Evolutionary conservation across 139 green algal species (phyloP).

Genomic region (Zygnema circumcarinatum): DNA sequence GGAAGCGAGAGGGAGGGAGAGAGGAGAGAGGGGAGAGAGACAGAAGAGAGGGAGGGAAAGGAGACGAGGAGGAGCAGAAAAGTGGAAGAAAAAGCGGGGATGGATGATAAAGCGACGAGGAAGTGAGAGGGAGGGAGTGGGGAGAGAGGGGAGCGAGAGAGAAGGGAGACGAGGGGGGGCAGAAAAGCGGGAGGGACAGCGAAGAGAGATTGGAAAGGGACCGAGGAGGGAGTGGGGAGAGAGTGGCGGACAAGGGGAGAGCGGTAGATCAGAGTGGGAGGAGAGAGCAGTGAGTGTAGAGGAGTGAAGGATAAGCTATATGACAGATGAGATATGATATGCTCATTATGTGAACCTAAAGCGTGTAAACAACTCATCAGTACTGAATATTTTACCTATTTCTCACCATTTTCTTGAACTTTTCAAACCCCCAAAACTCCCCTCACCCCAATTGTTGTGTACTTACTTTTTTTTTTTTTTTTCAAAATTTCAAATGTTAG

Average conservation of each 20-base stretch:
- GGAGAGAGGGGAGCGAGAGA: neutral
- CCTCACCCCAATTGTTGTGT: too few species aligned
- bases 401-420: too few species aligned
- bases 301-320: neutral
- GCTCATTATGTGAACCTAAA: neutral
- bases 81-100: too few species aligned
- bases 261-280: too few species aligned
- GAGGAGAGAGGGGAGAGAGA: neutral
- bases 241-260: neutral
- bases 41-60: neutral
- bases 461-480: neutral
- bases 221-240: neutral
- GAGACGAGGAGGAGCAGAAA: too few species aligned
- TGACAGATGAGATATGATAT: neutral
- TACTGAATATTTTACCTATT: too few species aligned
- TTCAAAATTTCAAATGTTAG: neutral
- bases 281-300: neutral
- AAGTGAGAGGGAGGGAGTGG: neutral
- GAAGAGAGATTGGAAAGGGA: neutral
- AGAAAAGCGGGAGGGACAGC: neutral
- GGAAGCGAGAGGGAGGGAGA: neutral
- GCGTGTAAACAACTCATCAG: too few species aligned
- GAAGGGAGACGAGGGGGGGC: neutral
- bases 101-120: too few species aligned
- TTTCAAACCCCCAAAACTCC: too few species aligned